Evolutionary conservation across 1,139 yeast genomes (phyloP).

Genomic region (Hyphopichia buzzinii): DNA sequence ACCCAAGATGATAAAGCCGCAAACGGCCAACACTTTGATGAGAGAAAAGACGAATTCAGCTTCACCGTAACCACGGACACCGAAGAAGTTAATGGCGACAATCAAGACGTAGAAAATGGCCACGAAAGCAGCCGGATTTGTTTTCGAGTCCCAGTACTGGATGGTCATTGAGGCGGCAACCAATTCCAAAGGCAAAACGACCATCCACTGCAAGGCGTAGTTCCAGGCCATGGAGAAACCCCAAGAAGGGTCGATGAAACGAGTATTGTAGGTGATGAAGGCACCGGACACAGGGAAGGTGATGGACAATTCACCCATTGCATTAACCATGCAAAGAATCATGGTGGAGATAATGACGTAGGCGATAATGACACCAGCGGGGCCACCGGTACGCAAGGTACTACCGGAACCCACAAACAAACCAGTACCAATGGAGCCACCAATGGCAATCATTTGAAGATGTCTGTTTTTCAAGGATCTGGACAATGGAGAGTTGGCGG

Average conservation of each 20-base stretch:
- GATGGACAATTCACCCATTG: slow-evolving; percentile 70
- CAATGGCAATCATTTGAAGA: slow-evolving; percentile 82
- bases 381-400: slow-evolving; percentile 62
- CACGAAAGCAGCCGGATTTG: slow-evolving; percentile 69
- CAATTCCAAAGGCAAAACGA: slow-evolving; percentile 68
- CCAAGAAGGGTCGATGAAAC: slow-evolving; percentile 70
- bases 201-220: slow-evolving; percentile 70
- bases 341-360: slow-evolving; percentile 44
- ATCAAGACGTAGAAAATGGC: slow-evolving; percentile 61
- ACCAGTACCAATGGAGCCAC: slow-evolving; percentile 86
- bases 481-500: slow-evolving; percentile 70
- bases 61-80: slow-evolving; percentile 70
- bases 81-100: slow-evolving; percentile 55
- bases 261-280: slow-evolving; percentile 63
- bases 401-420: slow-evolving; percentile 67
- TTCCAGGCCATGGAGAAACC: slow-evolving; percentile 80
- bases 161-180: slow-evolving; percentile 76
- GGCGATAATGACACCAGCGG: slow-evolving; percentile 70
- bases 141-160: slow-evolving; percentile 56
- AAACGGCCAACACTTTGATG: slow-evolving; percentile 60
- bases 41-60: slow-evolving; percentile 63
- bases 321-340: slow-evolving; percentile 65
- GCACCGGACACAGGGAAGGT: slow-evolving; percentile 76
- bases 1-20: slow-evolving; percentile 71
- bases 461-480: slow-evolving; percentile 63